A percentile compares a stretch with the other conserved stretches of the same genome.
Evolutionary conservation across 139 green algal genomes (phyloP).

Genomic region (Chlorokybus atmophyticus): DNA sequence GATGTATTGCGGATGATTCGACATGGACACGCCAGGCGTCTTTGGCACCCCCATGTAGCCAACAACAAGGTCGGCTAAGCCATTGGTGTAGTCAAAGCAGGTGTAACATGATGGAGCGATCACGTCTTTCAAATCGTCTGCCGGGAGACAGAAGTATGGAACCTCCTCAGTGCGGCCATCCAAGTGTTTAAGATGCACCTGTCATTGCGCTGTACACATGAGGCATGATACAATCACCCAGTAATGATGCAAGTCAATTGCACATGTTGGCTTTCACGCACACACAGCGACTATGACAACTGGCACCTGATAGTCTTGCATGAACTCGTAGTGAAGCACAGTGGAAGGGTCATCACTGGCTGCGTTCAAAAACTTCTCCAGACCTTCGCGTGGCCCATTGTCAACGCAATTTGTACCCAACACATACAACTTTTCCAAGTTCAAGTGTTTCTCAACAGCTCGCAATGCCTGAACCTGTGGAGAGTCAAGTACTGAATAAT

Average conservation of each 20-base stretch:
- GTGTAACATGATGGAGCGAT: slow-evolving; percentile 84
- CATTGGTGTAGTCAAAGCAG: slow-evolving; percentile 98
- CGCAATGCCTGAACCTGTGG: no score
- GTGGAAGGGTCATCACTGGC: slow-evolving; percentile 57
- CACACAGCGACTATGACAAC: no score
- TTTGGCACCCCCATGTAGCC: slow-evolving; percentile 80
- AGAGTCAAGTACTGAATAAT: no score
- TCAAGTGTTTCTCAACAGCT: slow-evolving; percentile 69
- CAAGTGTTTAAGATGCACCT: slow-evolving; percentile 64
- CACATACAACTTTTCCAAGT: slow-evolving; percentile 86
- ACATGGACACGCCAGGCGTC: slow-evolving; percentile 52
- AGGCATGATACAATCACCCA: no score
- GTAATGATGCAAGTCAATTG: no score
- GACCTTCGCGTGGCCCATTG: slow-evolving; percentile 66
- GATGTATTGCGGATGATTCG: slow-evolving; percentile 74
- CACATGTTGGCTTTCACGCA: neutral
- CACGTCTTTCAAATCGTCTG: slow-evolving; percentile 82
- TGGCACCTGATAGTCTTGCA: slow-evolving; percentile 52
- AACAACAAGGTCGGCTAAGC: slow-evolving; percentile 79
- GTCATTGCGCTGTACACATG: no score
- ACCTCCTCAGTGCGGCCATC: slow-evolving; percentile 55
- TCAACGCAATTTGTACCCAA: slow-evolving; percentile 61
- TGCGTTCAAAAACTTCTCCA: slow-evolving; percentile 79
- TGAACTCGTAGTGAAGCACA: slow-evolving; percentile 91
- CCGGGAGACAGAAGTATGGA: slow-evolving; percentile 92